These are phyloP conservation scores for Starmera caribaea DNA, from an alignment of 805 yeast species.

Conservation along the genomic window DNA sequence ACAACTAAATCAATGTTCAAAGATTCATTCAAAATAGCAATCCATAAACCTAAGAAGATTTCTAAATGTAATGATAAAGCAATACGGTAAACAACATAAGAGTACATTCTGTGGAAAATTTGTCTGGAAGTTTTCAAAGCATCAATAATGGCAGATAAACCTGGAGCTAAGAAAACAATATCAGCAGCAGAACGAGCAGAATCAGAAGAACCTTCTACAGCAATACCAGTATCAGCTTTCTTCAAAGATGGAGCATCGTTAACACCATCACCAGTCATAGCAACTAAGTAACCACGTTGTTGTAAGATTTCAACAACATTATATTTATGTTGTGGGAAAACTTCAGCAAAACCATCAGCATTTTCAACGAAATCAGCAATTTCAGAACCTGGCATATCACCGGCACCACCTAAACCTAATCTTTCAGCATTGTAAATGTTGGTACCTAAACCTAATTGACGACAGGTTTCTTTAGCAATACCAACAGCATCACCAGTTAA, in stretches of 20 bases:
- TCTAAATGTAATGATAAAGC: slow-evolving; percentile 93
- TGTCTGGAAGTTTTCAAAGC: slow-evolving; percentile 92
- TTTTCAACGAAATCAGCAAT: slow-evolving; percentile 95
- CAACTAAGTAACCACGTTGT: slow-evolving; percentile 93
- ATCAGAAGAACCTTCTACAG: slow-evolving; percentile 97
- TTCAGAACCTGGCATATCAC: slow-evolving; percentile 95
- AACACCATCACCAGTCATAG: slow-evolving; percentile 99
- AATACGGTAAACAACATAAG: slow-evolving; percentile 96
- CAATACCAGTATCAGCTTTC: slow-evolving; percentile 96
- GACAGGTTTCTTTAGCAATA: slow-evolving; percentile 96
- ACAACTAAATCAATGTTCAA: slow-evolving; percentile 86
- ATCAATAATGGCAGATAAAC: slow-evolving; percentile 91
- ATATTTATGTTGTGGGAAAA: slow-evolving; percentile 96
- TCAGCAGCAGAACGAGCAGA: slow-evolving; percentile 97
- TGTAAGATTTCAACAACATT: slow-evolving; percentile 93
- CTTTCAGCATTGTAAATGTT: slow-evolving; percentile 96
- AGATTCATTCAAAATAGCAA: slow-evolving; percentile 83
- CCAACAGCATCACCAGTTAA: slow-evolving; percentile 99
- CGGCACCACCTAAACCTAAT: slow-evolving; percentile 87
- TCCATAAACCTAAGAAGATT: slow-evolving; percentile 92
- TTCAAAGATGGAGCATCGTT: slow-evolving; percentile 96
- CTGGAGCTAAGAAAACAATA: slow-evolving; percentile 91
- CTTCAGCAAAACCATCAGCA: slow-evolving; percentile 98
- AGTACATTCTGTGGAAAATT: slow-evolving; percentile 98
- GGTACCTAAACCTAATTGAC: slow-evolving; percentile 94